Base-by-base conservation (phyloP, 1,284 basidiomycete genomes). In the Melampsora larici-populina region DNA sequence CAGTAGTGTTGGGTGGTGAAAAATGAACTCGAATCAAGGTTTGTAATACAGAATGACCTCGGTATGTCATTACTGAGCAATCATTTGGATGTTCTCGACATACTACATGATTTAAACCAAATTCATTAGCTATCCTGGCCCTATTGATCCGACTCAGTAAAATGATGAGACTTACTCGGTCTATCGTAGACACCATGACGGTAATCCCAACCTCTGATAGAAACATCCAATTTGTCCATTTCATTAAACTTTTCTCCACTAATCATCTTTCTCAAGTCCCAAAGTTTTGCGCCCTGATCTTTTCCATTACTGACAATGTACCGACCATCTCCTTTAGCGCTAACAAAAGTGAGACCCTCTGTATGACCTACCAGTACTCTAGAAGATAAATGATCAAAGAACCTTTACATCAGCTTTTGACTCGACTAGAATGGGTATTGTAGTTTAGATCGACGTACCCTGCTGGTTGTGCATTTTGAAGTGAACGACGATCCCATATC, bases 271-370 rank as follows among this genome's bases (percentile, higher is more conserved):
- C 96, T 90, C 69, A 99, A 85, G 85, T 99, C 96, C 92, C 96
- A 99, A 40, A 99, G 85, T 33, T 94, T 90, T 73, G 93, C 86
- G 0, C 92, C 89, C 83, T 98, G 96, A 83, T 99, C 97, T 84
- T 99, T 99, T 67, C 94, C 94, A 82, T 99, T 99, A n/a, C 92
- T 95, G 49, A 98, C 90, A 74, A 97, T 87, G 83, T 99, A 98
- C 77, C 96, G 89, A 8, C 95, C 96, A 82, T 99, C 97, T 15
- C 93, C 85, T 73, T 85, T 85, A 2, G 84, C 82, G 43, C 81
- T 79, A 26, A 86, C 83, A 63, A 81, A 85, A 9, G 83, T 84
- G 67, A 84, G 80, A 18, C 83, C 82, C 7, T 66, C 62, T 11
- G 31, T 58, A 24, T 58, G 63, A 29, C 46, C 29, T 5, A 62